Conservation (phyloP, 1,284 basidiomycete species). For the Anthracocystis panici-leucophaei region DNA sequence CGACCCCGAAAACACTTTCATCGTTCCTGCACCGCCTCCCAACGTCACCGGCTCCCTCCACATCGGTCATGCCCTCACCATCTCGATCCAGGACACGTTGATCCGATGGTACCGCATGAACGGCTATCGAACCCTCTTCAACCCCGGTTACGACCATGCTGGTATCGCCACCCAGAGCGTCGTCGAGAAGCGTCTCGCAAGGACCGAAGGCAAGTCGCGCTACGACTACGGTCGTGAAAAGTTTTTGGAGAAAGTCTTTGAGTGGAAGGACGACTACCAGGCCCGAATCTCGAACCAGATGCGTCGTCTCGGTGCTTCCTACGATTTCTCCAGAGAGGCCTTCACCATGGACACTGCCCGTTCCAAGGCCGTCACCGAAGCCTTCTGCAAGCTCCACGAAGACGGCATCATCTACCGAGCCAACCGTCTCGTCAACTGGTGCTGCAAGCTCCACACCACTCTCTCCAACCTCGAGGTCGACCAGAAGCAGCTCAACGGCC, state of each 20-base stretch:
- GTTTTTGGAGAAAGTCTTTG: slow-evolving; percentile 91
- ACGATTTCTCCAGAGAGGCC: slow-evolving; percentile 91
- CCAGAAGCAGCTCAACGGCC: slow-evolving; percentile 89
- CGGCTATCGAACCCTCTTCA: slow-evolving; percentile 89
- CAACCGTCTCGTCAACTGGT: slow-evolving; percentile 98
- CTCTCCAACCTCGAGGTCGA: slow-evolving; percentile 98
- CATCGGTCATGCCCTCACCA: slow-evolving; percentile 94
- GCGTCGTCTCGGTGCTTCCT: slow-evolving; percentile 88
- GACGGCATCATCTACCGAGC: slow-evolving; percentile 95
- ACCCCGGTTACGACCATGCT: slow-evolving; percentile 97
- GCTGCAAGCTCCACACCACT: slow-evolving; percentile 93
- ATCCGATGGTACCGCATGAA: slow-evolving; percentile 76
- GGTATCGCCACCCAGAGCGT: slow-evolving; percentile 99
- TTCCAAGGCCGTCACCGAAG: slow-evolving; percentile 85
- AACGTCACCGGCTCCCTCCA: slow-evolving; percentile 97
- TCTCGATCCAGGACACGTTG: slow-evolving; percentile 87
- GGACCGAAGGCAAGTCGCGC: slow-evolving; percentile 83
- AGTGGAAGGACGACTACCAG: slow-evolving; percentile 98
- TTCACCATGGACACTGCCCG: slow-evolving; percentile 89
- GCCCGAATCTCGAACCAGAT: slow-evolving; percentile 89
- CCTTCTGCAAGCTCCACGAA: slow-evolving; percentile 90
- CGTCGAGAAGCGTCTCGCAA: slow-evolving; percentile 92
- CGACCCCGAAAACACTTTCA: slow-evolving; percentile 75
- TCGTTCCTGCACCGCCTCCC: slow-evolving; percentile 93
- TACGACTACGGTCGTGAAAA: slow-evolving; percentile 94